Percentiles rank a stretch among this genome's conserved stretches.
These are phyloP conservation scores for Basipetospora sp. DNA, from an alignment of 2,329 filamentous ascomycete genomes.

Conservation along the genomic window DNA sequence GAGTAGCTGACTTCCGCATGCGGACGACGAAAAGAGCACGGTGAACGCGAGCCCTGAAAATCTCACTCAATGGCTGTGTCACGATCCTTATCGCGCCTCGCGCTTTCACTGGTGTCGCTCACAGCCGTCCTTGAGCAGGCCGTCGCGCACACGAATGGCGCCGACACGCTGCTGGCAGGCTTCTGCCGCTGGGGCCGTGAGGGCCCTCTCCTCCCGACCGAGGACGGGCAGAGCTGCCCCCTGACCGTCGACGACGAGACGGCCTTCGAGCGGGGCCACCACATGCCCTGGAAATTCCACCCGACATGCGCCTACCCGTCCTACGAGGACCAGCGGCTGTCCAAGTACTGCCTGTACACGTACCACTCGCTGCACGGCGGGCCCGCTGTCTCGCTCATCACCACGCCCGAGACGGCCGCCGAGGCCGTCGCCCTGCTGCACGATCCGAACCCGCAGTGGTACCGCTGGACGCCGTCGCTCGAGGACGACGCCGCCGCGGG, in stretches of 20 bases:
- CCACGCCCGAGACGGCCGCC: not conserved
- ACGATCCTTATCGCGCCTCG: no score
- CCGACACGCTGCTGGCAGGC: not conserved
- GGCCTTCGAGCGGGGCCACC: not conserved
- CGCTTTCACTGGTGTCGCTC: no score
- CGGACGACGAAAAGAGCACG: no score
- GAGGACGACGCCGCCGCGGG: not conserved
- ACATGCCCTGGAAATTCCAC: not conserved
- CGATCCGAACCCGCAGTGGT: slow-evolving; percentile 1
- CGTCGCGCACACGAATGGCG: not conserved
- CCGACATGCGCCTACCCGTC: slow-evolving; percentile 1
- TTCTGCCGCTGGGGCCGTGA: not conserved
- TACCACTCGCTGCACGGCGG: not conserved
- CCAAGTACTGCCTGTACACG: slow-evolving; percentile 5
- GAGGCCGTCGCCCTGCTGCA: not conserved
- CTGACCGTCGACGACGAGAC: slow-evolving; percentile 1
- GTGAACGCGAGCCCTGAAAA: no score
- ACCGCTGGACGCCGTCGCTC: not conserved
- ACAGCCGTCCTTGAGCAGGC: no score
- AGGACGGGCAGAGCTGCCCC: not conserved
- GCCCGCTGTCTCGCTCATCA: slow-evolving; percentile 1
- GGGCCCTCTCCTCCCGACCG: slow-evolving; percentile 1
- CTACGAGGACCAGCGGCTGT: not conserved
- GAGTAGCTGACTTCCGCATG: no score
- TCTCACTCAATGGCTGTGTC: no score